These are phyloP conservation scores for Capsicum baccatum DNA, from an alignment of 257 asterid species.

Conservation along the genomic window DNA sequence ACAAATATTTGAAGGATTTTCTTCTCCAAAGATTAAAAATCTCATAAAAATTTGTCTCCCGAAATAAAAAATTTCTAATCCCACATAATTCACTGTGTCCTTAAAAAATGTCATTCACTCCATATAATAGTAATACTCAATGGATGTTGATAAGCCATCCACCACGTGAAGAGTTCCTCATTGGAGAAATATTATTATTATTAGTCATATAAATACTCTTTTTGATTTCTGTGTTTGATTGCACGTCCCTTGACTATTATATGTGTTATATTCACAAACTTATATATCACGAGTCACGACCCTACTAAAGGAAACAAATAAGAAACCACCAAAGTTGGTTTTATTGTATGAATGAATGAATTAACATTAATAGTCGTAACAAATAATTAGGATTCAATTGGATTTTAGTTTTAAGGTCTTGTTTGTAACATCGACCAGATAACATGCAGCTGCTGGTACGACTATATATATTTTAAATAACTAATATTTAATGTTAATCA, in stretches of 20 bases:
- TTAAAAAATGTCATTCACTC: too few relatives aligned
- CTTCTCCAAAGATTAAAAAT: too few relatives aligned
- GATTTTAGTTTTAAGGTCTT: neutral
- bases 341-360: neutral
- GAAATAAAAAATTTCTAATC: too few relatives aligned
- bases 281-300: neutral
- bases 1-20: too few relatives aligned
- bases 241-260: neutral
- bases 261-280: neutral
- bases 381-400: neutral
- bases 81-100: too few relatives aligned
- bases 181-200: neutral
- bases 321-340: conserved; percentile 3
- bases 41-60: too few relatives aligned
- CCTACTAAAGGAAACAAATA: conserved; percentile 12
- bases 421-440: neutral
- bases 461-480: neutral
- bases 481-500: neutral
- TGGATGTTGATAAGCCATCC: neutral
- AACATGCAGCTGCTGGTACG: neutral
- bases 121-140: too few relatives aligned
- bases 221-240: neutral
- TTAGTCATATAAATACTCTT: neutral
- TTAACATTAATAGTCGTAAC: neutral
- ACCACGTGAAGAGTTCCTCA: neutral